Percentiles rank a stretch among this genome's conserved stretches.
Evolutionary conservation across 2,329 filamentous ascomycete genomes (phyloP).

Genomic region (Phialophora expanda): DNA sequence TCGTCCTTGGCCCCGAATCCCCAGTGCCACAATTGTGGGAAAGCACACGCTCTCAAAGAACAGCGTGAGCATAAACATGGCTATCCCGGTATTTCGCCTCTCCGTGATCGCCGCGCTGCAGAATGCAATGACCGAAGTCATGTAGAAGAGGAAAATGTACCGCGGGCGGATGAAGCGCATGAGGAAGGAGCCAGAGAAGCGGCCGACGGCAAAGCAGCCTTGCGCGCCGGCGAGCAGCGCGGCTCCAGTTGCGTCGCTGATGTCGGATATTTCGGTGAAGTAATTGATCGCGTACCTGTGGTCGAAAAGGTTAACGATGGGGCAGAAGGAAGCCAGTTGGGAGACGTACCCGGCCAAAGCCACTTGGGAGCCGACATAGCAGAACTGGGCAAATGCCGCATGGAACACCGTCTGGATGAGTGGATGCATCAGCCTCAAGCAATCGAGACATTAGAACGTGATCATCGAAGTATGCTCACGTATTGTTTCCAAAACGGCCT

Average conservation of each 20-base stretch:
- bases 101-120: constrained; percentile 57
- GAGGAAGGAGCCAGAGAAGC: constrained; percentile 69
- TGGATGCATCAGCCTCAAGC: background rate
- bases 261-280: constrained; percentile 60
- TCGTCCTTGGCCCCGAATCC: constrained; percentile 74
- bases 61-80: constrained; percentile 54
- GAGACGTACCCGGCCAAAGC: background rate
- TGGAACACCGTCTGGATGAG: constrained; percentile 62
- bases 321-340: background rate
- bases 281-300: constrained; percentile 64
- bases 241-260: constrained; percentile 62
- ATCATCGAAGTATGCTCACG: constrained; percentile 19
- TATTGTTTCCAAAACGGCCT: constrained; percentile 73
- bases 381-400: constrained; percentile 76
- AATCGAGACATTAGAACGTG: background rate
- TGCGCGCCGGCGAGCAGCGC: constrained; percentile 76
- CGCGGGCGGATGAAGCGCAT: constrained; percentile 70
- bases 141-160: constrained; percentile 71
- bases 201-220: constrained; percentile 72
- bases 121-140: constrained; percentile 67
- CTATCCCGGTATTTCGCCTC: constrained; percentile 54
- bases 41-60: constrained; percentile 83
- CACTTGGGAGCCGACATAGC: constrained; percentile 66
- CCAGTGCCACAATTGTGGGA: constrained; percentile 79
- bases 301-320: background rate